Percentiles rank a stretch among this genome's conserved stretches.
Conservation (phyloP, 805 yeast species). For the Myxozyma melibiosi region DNA sequence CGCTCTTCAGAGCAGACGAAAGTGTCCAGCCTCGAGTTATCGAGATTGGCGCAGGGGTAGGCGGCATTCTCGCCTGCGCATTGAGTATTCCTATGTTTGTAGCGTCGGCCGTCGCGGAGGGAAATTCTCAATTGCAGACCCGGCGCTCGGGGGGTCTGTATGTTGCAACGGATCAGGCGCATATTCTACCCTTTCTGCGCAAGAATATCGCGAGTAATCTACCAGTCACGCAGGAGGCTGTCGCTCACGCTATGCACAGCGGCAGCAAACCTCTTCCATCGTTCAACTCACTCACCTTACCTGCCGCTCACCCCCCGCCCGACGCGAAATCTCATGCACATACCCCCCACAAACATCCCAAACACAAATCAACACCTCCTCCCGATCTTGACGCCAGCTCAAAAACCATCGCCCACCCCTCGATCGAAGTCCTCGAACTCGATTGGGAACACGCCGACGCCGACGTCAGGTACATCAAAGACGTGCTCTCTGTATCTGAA, state of each 20-base stretch:
- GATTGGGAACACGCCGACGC: conserved; percentile 62
- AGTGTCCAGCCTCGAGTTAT: conserved; percentile 41
- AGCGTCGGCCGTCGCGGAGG: neutral
- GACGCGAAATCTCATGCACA: neutral
- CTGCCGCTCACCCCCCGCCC: neutral
- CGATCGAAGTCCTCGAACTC: conserved; percentile 50
- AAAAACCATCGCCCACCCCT: neutral
- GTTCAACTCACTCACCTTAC: neutral
- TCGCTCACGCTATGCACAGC: conserved; percentile 20
- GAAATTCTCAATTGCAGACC: neutral
- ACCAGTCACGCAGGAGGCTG: conserved; percentile 34
- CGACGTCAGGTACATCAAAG: conserved; percentile 40
- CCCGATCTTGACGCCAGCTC: too few relatives aligned
- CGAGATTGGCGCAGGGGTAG: conserved; percentile 66
- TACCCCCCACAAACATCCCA: neutral
- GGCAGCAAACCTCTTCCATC: neutral
- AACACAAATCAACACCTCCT: neutral
- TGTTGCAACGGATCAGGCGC: conserved; percentile 62
- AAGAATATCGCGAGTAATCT: conserved; percentile 51
- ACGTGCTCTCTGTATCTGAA: conserved; percentile 9
- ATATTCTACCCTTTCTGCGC: conserved; percentile 53
- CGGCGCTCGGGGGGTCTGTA: conserved; percentile 38
- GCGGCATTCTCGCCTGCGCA: conserved; percentile 53
- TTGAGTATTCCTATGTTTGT: conserved; percentile 40
- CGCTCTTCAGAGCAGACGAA: conserved; percentile 10